phyloP scores from a whole-genome alignment of 257 asterid genomes.

The Euphrasia confusa region DNA sequence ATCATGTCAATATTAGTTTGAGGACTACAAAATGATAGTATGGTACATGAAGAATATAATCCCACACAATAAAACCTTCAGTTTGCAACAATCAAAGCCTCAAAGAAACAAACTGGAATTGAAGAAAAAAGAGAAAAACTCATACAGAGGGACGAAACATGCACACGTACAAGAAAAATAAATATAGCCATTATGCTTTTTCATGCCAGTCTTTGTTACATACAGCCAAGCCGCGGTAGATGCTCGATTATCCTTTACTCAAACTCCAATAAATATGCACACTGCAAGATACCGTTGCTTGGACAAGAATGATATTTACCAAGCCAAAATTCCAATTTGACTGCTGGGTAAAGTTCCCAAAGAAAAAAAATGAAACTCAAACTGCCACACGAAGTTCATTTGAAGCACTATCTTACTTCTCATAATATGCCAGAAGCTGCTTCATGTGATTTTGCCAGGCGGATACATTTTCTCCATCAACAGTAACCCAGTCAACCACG shows the following conservation, averaged over 20 bases:
- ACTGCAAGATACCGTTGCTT: not conserved
- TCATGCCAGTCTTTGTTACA: conserved; percentile 7
- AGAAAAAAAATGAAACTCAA: not conserved
- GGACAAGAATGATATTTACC: not conserved
- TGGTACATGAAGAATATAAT: conserved; percentile 16
- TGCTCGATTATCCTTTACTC: not conserved
- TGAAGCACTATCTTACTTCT: conserved; percentile 43
- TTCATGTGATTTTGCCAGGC: conserved; percentile 95
- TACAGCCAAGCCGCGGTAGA: not conserved
- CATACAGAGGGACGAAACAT: not conserved
- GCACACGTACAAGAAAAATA: not conserved
- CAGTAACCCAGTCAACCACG: conserved; percentile 90
- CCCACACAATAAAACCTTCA: not conserved
- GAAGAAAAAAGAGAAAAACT: not conserved
- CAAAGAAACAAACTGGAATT: not conserved
- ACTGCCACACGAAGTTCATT: conserved; percentile 19
- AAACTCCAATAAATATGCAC: conserved; percentile 1
- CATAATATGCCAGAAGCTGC: conserved; percentile 83
- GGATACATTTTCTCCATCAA: conserved; percentile 92
- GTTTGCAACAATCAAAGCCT: not conserved
- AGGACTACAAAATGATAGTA: not conserved
- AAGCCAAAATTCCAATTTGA: conserved; percentile 1
- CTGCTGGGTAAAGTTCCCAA: not conserved
- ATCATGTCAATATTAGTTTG: too few relatives aligned
- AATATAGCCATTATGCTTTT: too few relatives aligned